Base-by-base conservation (phyloP, 2,329 filamentous ascomycete species). In the Polytolypa hystricis region DNA sequence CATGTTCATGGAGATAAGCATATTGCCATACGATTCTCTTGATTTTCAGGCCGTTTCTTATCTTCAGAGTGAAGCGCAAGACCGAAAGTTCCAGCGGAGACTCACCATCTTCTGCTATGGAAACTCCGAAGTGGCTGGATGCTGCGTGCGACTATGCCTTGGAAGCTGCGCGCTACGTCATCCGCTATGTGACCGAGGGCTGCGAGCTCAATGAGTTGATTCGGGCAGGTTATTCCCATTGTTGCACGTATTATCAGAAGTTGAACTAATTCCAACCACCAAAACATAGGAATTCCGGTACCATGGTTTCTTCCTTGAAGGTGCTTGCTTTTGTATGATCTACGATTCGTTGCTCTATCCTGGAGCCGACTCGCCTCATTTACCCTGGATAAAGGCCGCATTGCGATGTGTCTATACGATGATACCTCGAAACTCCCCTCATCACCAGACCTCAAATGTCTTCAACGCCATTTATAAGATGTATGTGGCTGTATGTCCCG, bases 31-130 rank as follows among this genome's bases (percentile, higher is more conserved):
- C 60, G 2, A 42, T 66, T 1, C 44, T 65, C 3, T 40, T 67
- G 5, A 65, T 61, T 0, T 66, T 65, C 35, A 55, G 64, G 0
- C 64, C 64, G 4, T 67, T 67, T 37, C 38, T 67, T 17, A 62
- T 66, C 6, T 56, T 67, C 15, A 54, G 63, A 12, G 62, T 62
- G 3, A 62, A 64, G 38, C 51, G 62, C 44, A 58, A 54, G 33
- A 52, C 57, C 6, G 56, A 62, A 21, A 46, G 10, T 40, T 39
- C 49, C 47, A 38, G 18, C 38, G 4, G 23, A 39, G n/a, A 30
- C 15, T 10, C 27, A 14, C 4, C 37, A 26, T 14, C 50, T 49
- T 39, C 46, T 14, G 43, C 48, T 4, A 47, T 45, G 3, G 49
- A 52, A 20, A 51, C 51, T 1, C 57, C 57, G 8, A 36, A 47